These are phyloP conservation scores for Trichoderma sp. DNA, from an alignment of 2,329 filamentous ascomycete genomes.

Conservation along the genomic window DNA sequence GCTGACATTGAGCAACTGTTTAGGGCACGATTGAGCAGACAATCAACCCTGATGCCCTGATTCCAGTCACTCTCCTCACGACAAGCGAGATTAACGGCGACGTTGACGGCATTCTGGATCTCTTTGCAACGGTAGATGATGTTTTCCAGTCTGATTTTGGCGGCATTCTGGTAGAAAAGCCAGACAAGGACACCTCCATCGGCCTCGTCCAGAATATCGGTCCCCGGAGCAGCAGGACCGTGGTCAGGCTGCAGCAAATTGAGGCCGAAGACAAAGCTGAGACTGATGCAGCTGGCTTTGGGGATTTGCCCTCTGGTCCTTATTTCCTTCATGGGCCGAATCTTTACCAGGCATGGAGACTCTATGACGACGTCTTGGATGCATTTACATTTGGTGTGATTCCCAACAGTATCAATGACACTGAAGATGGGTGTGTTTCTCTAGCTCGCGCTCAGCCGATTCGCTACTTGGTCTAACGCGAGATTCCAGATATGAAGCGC, in stretches of 20 bases:
- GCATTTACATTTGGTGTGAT: slow-evolving; percentile 44
- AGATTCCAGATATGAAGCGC: slow-evolving; percentile 35
- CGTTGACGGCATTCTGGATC: slow-evolving; percentile 38
- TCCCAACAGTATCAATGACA: slow-evolving; percentile 36
- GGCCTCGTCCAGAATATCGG: not conserved
- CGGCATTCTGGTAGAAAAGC: slow-evolving; percentile 44
- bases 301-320: slow-evolving; percentile 42
- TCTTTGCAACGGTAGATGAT: slow-evolving; percentile 41
- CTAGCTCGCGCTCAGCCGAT: too few relatives aligned
- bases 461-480: not conserved
- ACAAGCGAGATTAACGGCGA: slow-evolving; percentile 42
- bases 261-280: slow-evolving; percentile 16
- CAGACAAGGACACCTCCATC: slow-evolving; percentile 28
- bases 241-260: slow-evolving; percentile 31
- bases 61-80: slow-evolving; percentile 45
- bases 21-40: slow-evolving; percentile 46
- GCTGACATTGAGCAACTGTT: not conserved
- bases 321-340: slow-evolving; percentile 47
- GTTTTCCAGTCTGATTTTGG: slow-evolving; percentile 45
- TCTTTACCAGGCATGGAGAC: slow-evolving; percentile 44
- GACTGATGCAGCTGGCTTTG: slow-evolving; percentile 29
- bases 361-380: slow-evolving; percentile 43
- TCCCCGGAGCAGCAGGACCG: slow-evolving; percentile 2
- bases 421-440: slow-evolving; percentile 32
- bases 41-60: slow-evolving; percentile 44